A percentile compares a stretch with the other conserved stretches of the same genome.
phyloP scores from a whole-genome alignment of 306 rosid species.

The Dryas drummondii region DNA sequence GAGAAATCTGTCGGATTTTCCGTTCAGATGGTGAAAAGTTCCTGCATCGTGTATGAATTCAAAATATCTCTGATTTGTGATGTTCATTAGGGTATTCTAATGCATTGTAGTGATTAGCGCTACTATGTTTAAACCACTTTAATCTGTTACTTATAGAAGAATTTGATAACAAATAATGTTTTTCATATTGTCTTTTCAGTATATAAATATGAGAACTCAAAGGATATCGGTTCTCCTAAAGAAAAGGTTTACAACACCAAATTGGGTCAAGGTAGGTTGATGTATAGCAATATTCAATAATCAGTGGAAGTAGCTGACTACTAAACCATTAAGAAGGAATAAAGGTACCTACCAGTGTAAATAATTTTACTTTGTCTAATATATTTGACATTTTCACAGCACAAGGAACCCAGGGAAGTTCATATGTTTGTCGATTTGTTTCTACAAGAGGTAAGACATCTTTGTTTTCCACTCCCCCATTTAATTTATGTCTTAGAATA shows the following conservation, averaged over 20 bases:
- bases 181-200: conserved; percentile 50
- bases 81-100: background rate
- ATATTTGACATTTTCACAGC: conserved; percentile 54
- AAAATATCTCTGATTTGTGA: conserved; percentile 20
- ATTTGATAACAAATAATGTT: background rate
- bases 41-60: conserved; percentile 67
- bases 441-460: conserved; percentile 78
- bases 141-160: background rate
- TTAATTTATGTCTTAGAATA: conserved; percentile 12
- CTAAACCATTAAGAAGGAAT: conserved; percentile 3
- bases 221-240: conserved; percentile 77
- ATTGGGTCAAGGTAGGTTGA: conserved; percentile 83
- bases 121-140: background rate
- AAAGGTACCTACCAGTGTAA: conserved; percentile 9
- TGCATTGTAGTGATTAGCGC: background rate
- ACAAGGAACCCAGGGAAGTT: conserved; percentile 97
- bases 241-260: conserved; percentile 87
- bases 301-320: background rate
- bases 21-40: conserved; percentile 79
- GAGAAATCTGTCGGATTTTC: conserved; percentile 75
- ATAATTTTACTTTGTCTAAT: conserved; percentile 24
- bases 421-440: conserved; percentile 93
- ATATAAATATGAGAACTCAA: conserved; percentile 77
- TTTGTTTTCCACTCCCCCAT: conserved; percentile 9
- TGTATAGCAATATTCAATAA: conserved; percentile 14